Conservation (phyloP, 768 basidiomycete species). For the Rhizopogon roseolus region DNA sequence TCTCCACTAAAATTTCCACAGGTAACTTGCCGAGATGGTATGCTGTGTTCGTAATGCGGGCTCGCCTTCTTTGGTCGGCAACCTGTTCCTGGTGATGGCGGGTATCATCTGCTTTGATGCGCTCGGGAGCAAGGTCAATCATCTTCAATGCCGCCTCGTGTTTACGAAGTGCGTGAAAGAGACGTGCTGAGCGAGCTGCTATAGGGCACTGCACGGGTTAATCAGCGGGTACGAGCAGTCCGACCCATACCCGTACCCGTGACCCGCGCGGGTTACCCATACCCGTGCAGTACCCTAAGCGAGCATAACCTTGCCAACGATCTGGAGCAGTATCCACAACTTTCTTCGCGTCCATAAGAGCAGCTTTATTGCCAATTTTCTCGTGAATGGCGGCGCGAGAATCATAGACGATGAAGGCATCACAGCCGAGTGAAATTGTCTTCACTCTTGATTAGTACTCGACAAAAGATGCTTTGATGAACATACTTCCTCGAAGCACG, state of each 20-base stretch:
- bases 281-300: too few relatives aligned
- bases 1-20: conserved; percentile 56
- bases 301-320: conserved; percentile 74
- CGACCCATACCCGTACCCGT: too few relatives aligned
- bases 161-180: conserved; percentile 52
- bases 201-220: too few relatives aligned
- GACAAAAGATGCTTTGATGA: not conserved
- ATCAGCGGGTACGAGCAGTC: too few relatives aligned
- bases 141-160: conserved; percentile 50
- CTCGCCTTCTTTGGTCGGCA: conserved; percentile 21
- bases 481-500: conserved; percentile 43
- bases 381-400: conserved; percentile 71
- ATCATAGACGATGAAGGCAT: conserved; percentile 55
- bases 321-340: conserved; percentile 66
- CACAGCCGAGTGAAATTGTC: conserved; percentile 45
- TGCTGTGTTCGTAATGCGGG: conserved; percentile 20
- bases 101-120: conserved; percentile 39
- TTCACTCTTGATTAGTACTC: conserved; percentile 19
- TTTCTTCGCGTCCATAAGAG: conserved; percentile 62
- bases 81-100: conserved; percentile 36
- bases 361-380: conserved; percentile 60
- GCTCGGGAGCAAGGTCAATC: conserved; percentile 53
- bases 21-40: conserved; percentile 63
- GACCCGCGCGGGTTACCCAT: too few relatives aligned
- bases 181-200: conserved; percentile 65